A percentile compares a stretch with the other conserved stretches of the same genome.
These are phyloP conservation scores for Stephanodiscus minutulus DNA, from an alignment of 108 stramenopile genomes.

Conservation along the genomic window DNA sequence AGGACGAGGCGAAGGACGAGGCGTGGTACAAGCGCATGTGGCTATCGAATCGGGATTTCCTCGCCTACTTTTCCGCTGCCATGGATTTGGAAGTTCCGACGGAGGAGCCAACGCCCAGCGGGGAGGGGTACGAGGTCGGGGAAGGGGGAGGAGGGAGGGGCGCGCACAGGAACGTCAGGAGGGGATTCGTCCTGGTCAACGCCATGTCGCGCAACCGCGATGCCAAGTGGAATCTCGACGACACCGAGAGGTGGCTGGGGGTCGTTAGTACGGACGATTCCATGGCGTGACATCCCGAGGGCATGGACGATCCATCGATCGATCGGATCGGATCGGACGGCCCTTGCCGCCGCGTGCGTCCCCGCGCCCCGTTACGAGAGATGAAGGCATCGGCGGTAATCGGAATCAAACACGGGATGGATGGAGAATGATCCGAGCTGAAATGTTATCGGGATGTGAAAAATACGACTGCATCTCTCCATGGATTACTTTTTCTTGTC, in stretches of 20 bases:
- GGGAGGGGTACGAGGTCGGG: background rate
- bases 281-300: background rate
- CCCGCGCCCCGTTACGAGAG: no score
- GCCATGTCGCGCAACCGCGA: conserved; percentile 33
- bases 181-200: conserved; percentile 41
- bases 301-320: no score
- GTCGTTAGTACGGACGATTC: conserved; percentile 35
- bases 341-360: no score
- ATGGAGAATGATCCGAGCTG: no score
- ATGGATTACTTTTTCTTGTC: no score
- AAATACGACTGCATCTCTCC: no score
- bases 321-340: no score
- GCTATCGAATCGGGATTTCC: conserved; percentile 52
- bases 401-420: no score
- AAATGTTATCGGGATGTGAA: no score
- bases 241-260: conserved; percentile 28
- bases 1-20: conserved; percentile 46
- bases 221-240: conserved; percentile 41
- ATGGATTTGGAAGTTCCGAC: conserved; percentile 36
- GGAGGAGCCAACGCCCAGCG: conserved; percentile 26
- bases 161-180: conserved; percentile 35
- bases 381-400: no score
- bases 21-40: conserved; percentile 56
- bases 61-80: conserved; percentile 43
- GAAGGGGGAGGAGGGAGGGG: background rate